Base-by-base conservation (phyloP, 768 basidiomycete species). In the Phlegmacium glaucopus region DNA sequence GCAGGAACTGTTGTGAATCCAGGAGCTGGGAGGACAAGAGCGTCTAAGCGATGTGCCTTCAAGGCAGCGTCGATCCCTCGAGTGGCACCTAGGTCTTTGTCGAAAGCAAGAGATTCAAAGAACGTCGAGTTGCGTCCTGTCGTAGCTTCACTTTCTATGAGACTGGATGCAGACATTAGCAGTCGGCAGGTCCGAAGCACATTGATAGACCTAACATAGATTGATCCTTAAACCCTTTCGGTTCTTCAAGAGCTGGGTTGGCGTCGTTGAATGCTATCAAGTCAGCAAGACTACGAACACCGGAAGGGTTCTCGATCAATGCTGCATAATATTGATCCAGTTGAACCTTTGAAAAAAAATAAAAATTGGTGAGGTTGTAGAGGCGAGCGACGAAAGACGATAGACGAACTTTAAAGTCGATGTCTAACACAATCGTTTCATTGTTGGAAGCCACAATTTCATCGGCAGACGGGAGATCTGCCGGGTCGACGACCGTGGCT, bases 401-500 rank as follows among this genome's bases (percentile, higher is more conserved):
- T 22, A 22, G 22, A 22, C 22, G 22, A 22, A 77, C 83, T 72
- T 82, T 85, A 65, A 85, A 80, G 51, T 85, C 82, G 0, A 69
- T 64, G 9, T 68, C 54, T n/a, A 80, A 51, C 2, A 84, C 83
- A 12, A 79, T 60, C 0, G 69, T 76, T 58, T 85, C 82, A 46
- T 81, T 79, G 11, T 72, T 72, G 0, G 76, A 76, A 3, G 54
- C 49, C 15, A 70, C 54, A 9, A 80, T 71, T 44, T 79, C 80
- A 1, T 73, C 68, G 3, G 76, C 77, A 22, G 77, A 76, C 0
- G 81, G 76, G 12, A 86, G 63, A 48, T 85, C 79, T 1, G 81
- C 78, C 1, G 82, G 80, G 55, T 87, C 83, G 6, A 85, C 69
- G 4, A 87, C 67, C 1, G 75, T 72, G 1, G 76, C 76, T 2